Percentiles rank a stretch among this genome's conserved stretches.
These are phyloP conservation scores for Hericium erinaceus DNA, from an alignment of 768 basidiomycete genomes.

Conservation along the genomic window DNA sequence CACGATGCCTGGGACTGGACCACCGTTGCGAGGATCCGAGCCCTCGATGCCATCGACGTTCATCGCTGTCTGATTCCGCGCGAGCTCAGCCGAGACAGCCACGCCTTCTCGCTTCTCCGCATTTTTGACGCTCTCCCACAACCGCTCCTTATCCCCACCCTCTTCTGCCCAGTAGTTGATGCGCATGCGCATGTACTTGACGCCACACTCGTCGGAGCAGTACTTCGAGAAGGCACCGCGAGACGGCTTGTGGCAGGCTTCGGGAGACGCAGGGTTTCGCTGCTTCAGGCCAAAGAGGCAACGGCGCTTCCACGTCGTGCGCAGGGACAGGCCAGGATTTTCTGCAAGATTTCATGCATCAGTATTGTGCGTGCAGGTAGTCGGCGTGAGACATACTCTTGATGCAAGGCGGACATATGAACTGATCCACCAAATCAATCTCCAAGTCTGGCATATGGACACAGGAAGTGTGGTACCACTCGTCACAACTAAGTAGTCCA, in stretches of 20 bases:
- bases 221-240: slow-evolving; percentile 84
- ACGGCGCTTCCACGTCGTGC: slow-evolving; percentile 73
- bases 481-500: slow-evolving; percentile 60
- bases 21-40: slow-evolving; percentile 3
- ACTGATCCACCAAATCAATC: slow-evolving; percentile 86
- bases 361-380: background rate
- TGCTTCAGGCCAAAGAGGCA: slow-evolving; percentile 66
- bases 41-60: background rate
- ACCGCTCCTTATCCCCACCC: slow-evolving; percentile 50
- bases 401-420: slow-evolving; percentile 78
- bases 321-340: slow-evolving; percentile 47
- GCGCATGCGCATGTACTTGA: slow-evolving; percentile 58
- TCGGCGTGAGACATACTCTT: slow-evolving; percentile 44
- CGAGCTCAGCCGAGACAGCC: slow-evolving; percentile 30
- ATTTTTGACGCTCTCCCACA: slow-evolving; percentile 70
- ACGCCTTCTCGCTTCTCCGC: slow-evolving; percentile 66
- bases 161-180: slow-evolving; percentile 54
- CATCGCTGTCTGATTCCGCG: slow-evolving; percentile 5
- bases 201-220: slow-evolving; percentile 83
- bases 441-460: slow-evolving; percentile 73
- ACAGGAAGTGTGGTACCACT: slow-evolving; percentile 90
- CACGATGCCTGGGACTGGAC: slow-evolving; percentile 15
- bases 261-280: slow-evolving; percentile 47
- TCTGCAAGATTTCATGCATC: slow-evolving; percentile 29
- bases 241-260: slow-evolving; percentile 72